Evolutionary conservation across 78 protist genomes (phyloP).

Genomic region (Dictyostelium purpureum): DNA sequence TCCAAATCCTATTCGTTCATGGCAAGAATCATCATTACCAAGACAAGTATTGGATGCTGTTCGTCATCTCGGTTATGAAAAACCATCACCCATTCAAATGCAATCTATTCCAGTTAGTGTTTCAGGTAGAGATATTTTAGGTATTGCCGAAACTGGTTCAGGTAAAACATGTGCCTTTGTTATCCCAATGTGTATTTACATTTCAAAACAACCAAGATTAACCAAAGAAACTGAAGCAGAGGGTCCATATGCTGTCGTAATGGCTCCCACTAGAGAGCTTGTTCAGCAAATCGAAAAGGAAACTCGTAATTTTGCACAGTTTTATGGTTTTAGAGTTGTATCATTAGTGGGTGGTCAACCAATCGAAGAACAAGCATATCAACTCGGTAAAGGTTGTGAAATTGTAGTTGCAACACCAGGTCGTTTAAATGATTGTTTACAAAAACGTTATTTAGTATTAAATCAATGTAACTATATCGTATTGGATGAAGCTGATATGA

Average conservation of each 20-base stretch:
- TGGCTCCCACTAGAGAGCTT: slow-evolving; percentile 92
- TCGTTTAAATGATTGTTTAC: slow-evolving; percentile 90
- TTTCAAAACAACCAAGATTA: slow-evolving; percentile 74
- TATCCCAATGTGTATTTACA: slow-evolving; percentile 83
- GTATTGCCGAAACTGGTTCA: slow-evolving; percentile 93
- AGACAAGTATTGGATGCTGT: slow-evolving; percentile 61
- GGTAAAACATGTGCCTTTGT: slow-evolving; percentile 94
- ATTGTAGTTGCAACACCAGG: slow-evolving; percentile 96
- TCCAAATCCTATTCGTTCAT: slow-evolving; percentile 83
- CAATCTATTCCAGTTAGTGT: slow-evolving; percentile 90
- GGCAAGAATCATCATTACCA: slow-evolving; percentile 74
- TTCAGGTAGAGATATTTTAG: slow-evolving; percentile 88
- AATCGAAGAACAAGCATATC: slow-evolving; percentile 82
- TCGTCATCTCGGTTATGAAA: slow-evolving; percentile 78
- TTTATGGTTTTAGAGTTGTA: slow-evolving; percentile 71
- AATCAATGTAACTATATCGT: slow-evolving; percentile 94
- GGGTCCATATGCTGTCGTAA: slow-evolving; percentile 90
- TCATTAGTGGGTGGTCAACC: slow-evolving; percentile 92
- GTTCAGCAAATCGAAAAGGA: slow-evolving; percentile 92
- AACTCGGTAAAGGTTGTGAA: slow-evolving; percentile 86
- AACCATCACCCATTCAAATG: slow-evolving; percentile 94
- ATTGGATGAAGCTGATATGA: slow-evolving; percentile 95
- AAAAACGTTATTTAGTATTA: slow-evolving; percentile 88
- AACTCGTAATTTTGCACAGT: slow-evolving; percentile 59
- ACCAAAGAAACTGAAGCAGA: slow-evolving; percentile 58